Percentiles rank a stretch among this genome's conserved stretches.
These are phyloP conservation scores for Leonotis leonurus DNA, from an alignment of 257 asterid species.

Conservation along the genomic window DNA sequence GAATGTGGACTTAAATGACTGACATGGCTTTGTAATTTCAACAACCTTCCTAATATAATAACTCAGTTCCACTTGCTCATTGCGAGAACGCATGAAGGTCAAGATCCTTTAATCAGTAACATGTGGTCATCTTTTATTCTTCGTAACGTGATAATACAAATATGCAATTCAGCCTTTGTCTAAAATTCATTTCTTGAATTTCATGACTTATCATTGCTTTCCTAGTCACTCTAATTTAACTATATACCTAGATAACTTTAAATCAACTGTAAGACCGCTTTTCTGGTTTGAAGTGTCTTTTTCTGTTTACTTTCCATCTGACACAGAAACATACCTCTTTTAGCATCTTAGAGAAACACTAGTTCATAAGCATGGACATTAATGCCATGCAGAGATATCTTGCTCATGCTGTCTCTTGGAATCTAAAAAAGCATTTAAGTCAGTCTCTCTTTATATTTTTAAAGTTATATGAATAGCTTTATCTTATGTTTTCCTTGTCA, in stretches of 20 bases:
- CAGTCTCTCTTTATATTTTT: not conserved
- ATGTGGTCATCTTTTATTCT: slow-evolving; percentile 1
- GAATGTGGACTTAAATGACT: slow-evolving; percentile 3
- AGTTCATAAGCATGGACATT: not conserved
- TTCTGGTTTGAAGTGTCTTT: not conserved
- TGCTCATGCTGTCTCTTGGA: not conserved
- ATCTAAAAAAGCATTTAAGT: not conserved
- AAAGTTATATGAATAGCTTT: not conserved
- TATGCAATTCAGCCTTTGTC: not conserved
- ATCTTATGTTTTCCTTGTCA: slow-evolving; percentile 21
- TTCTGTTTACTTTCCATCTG: not conserved
- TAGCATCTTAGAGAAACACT: not conserved
- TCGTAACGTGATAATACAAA: not conserved
- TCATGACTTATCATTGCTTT: not conserved
- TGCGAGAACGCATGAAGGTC: slow-evolving; percentile 3
- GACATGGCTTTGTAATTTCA: not conserved
- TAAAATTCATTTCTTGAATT: not conserved
- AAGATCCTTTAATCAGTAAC: not conserved
- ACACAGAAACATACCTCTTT: not conserved
- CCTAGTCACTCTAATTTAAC: not conserved
- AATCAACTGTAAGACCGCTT: slow-evolving; percentile 3
- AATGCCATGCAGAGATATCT: too few relatives aligned
- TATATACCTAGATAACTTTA: not conserved
- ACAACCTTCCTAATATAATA: not conserved
- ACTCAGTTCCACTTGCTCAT: slow-evolving; percentile 1